phyloP scores from a whole-genome alignment of 257 asterid species.

The Nicotiana knightiana region DNA sequence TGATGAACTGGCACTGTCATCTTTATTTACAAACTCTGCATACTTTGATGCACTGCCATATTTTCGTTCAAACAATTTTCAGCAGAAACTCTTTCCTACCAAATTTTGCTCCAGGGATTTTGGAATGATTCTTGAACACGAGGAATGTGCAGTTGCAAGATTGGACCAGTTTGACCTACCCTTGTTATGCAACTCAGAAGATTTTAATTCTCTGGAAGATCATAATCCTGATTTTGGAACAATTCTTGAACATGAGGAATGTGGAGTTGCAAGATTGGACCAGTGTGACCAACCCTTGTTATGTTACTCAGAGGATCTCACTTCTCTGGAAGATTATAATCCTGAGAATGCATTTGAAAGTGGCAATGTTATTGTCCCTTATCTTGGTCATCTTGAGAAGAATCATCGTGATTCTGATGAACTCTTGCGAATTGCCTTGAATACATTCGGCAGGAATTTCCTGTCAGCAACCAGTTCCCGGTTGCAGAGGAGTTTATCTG shows the following conservation, averaged over 20 bases:
- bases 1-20: slow-evolving; percentile 20
- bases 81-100: slow-evolving; percentile 3
- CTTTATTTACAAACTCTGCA: slow-evolving; percentile 22
- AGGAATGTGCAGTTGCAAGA: slow-evolving; percentile 24
- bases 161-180: slow-evolving; percentile 22
- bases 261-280: slow-evolving; percentile 22
- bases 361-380: slow-evolving; percentile 16
- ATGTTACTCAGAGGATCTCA: slow-evolving; percentile 19
- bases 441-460: slow-evolving; percentile 27
- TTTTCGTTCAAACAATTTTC: slow-evolving; percentile 17
- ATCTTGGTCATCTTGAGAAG: slow-evolving; percentile 24
- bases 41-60: slow-evolving; percentile 22
- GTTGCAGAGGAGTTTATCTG: slow-evolving; percentile 19
- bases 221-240: slow-evolving; percentile 19
- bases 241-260: slow-evolving; percentile 22
- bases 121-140: slow-evolving; percentile 25
- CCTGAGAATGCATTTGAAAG: slow-evolving; percentile 13
- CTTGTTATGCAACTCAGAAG: slow-evolving; percentile 27
- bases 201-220: background rate
- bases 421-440: slow-evolving; percentile 12
- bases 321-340: slow-evolving; percentile 26
- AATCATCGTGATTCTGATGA: slow-evolving; percentile 17
- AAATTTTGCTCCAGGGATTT: slow-evolving; percentile 8
- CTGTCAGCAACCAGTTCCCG: slow-evolving; percentile 25
- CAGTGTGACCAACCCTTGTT: slow-evolving; percentile 28